phyloP scores from a whole-genome alignment of 2,329 filamentous ascomycete genomes.

The Rutstroemia sp. region DNA sequence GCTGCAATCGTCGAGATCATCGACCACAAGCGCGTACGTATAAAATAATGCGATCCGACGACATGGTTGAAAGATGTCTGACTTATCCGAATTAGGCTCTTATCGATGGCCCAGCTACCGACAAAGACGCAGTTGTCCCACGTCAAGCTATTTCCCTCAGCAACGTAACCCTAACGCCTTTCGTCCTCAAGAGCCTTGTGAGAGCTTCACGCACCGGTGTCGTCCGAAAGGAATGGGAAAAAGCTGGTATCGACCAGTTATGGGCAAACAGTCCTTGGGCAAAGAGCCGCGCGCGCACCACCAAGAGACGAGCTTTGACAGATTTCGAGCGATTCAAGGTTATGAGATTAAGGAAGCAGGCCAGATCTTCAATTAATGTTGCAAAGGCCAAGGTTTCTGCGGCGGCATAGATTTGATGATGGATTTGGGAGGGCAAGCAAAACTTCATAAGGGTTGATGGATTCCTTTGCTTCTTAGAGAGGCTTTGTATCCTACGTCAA shows the following conservation, averaged over 20 bases:
- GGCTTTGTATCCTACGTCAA: constrained; percentile 58
- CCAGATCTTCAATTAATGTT: constrained; percentile 97
- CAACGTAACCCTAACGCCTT: constrained; percentile 80
- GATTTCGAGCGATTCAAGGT: constrained; percentile 99
- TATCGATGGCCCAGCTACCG: constrained; percentile 85
- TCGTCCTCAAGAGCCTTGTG: constrained; percentile 80
- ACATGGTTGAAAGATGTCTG: constrained; percentile 18
- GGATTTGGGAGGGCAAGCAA: constrained; percentile 38
- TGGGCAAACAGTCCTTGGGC: constrained; percentile 89
- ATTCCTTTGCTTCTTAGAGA: constrained; percentile 49
- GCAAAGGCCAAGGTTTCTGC: constrained; percentile 82
- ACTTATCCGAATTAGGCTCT: constrained; percentile 60
- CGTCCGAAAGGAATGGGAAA: constrained; percentile 86
- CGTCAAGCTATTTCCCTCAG: constrained; percentile 80
- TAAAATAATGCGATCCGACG: constrained; percentile 3
- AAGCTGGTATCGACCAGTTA: constrained; percentile 84
- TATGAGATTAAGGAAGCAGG: constrained; percentile 98
- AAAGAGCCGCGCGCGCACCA: constrained; percentile 81
- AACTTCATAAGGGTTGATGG: constrained; percentile 47
- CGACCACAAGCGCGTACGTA: constrained; percentile 99
- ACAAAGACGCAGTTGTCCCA: constrained; percentile 71
- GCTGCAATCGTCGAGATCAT: constrained; percentile 98
- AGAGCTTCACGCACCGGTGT: constrained; percentile 74
- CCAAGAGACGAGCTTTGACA: constrained; percentile 83
- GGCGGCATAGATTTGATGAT: constrained; percentile 48